Base-by-base conservation (phyloP, 306 rosid species). In the Senna siamea region DNA sequence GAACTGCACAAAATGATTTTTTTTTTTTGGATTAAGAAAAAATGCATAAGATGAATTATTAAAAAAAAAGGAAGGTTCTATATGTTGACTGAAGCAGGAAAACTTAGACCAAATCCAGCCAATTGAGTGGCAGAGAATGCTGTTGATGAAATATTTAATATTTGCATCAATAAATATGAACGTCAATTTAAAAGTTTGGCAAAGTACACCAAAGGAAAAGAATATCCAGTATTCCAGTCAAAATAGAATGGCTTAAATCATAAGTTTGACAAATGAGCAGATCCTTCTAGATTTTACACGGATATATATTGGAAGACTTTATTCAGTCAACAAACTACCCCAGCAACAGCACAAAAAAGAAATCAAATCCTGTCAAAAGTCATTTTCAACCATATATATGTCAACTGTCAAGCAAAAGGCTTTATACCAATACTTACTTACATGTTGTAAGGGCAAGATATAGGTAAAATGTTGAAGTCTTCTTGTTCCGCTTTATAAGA, bases 401-500 rank as follows among this genome's bases (percentile, higher is more conserved):
- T 32, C 76, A 23, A 53, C 44, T 9, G 71, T 19, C 73, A 18
- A 63, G 57, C 41, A 58, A 70, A 70, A 68, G 2, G 10, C 23
- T 41, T 19, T 63, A 17, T 74, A 73, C 68, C 58, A 83, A 76
- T 47, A 77, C 80, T 71, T 81, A 86, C 98, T 85, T 79, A 92
- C 99, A 87, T 84, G 92, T 81, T 62, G 87, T 68, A 80, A 95
- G 93, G 65, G 98, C 89, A 30, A 95, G 98, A 76, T 82, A 86
- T 20, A 95, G 89, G 79, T 79, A 88, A 85, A 92, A 90, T 0
- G 98, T 92, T 14, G 97, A 86, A 68, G 92, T 90, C 89, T 86
- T 95, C 87, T 92, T 90, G 87, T 87, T 86, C 75, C 99, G 85
- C 88, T 85, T 90, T 59, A 95, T 92, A 57, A 95, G 85, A 80